Evolutionary conservation across 106 monocot species (phyloP).

Genomic region (Gastrodia elata): DNA sequence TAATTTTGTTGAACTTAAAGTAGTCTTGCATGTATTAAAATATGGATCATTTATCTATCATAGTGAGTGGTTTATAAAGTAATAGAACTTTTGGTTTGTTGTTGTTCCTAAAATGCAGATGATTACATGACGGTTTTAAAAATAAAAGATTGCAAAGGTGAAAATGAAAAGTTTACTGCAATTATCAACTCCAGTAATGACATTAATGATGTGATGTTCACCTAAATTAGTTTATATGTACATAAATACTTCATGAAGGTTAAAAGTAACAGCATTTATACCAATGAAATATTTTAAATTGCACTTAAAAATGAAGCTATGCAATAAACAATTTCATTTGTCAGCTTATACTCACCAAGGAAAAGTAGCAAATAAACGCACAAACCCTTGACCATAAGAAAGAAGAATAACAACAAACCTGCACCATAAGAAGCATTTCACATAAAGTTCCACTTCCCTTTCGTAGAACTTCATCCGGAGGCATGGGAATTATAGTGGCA

Average conservation of each 20-base stretch:
- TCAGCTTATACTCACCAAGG: neutral
- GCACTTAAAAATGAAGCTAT: neutral
- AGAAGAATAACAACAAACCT: conserved; percentile 30
- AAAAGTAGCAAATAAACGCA: neutral
- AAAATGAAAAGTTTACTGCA: too few species aligned
- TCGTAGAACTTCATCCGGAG: conserved; percentile 90
- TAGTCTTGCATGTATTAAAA: too few species aligned
- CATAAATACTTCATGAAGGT: neutral
- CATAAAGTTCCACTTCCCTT: conserved; percentile 99
- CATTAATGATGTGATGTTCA: neutral
- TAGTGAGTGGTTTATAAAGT: too few species aligned
- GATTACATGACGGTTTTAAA: too few species aligned
- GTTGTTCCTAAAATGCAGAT: too few species aligned
- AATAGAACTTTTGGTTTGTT: too few species aligned
- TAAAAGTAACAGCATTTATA: neutral
- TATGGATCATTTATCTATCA: too few species aligned
- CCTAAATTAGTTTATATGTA: neutral
- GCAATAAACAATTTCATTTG: neutral
- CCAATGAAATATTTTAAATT: conserved; percentile 2
- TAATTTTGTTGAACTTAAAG: too few species aligned
- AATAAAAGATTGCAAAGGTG: too few species aligned
- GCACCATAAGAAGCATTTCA: conserved; percentile 99
- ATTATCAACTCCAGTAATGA: too few species aligned
- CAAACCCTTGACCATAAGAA: neutral
- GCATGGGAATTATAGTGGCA: conserved; percentile 98